These are phyloP conservation scores for Bondarzewia mesenterica DNA, from an alignment of 1,284 basidiomycete species.

Conservation along the genomic window DNA sequence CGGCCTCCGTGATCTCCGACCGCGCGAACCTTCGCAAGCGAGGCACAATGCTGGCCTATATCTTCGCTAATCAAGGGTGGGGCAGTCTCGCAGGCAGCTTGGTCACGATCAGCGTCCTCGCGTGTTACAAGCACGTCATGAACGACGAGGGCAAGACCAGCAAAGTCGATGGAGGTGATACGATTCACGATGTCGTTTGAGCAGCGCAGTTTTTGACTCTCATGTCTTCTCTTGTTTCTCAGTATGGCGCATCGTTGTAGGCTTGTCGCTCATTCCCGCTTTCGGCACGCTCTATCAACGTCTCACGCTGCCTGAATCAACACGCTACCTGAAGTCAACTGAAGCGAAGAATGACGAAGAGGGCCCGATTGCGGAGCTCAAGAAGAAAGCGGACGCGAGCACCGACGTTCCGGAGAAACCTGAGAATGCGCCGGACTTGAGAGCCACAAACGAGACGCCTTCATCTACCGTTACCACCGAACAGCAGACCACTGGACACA, in stretches of 20 bases:
- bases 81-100: conserved; percentile 62
- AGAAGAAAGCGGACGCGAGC: conserved; percentile 22
- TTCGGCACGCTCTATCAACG: conserved; percentile 64
- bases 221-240: not conserved
- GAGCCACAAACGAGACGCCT: not conserved
- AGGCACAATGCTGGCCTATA: conserved; percentile 67
- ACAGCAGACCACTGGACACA: conserved; percentile 7
- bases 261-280: conserved; percentile 48
- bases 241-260: conserved; percentile 44
- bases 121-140: conserved; percentile 62
- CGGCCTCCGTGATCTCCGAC: conserved; percentile 63
- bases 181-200: too few species aligned
- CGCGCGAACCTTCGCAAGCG: conserved; percentile 62
- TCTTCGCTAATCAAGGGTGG: conserved; percentile 74
- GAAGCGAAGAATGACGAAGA: conserved; percentile 27
- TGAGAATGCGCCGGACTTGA: not conserved
- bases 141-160: conserved; percentile 43
- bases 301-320: conserved; percentile 65
- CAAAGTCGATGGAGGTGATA: conserved; percentile 67
- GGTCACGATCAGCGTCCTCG: conserved; percentile 61
- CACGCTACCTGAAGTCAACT: conserved; percentile 39
- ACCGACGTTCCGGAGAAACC: conserved; percentile 6
- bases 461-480: not conserved
- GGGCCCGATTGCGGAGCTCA: conserved; percentile 24
- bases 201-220: not conserved